Base-by-base conservation (phyloP, 139 green algal genomes). In the Edaphochlamys debaryana region DNA sequence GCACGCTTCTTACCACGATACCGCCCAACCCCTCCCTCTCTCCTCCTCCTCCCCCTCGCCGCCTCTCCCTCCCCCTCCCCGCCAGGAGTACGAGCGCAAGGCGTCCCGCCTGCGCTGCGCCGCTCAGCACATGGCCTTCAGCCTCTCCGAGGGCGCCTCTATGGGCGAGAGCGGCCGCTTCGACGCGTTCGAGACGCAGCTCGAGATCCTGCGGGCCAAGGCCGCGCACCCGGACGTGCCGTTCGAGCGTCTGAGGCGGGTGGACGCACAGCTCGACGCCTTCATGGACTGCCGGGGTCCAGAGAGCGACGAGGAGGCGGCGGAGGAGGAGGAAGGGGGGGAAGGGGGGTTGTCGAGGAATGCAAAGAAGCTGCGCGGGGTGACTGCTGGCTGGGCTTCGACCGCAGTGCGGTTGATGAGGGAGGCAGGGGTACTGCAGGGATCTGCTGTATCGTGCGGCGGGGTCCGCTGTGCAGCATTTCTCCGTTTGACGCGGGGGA, bases 101-200 rank as follows among this genome's bases (percentile, higher is more conserved):
- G 58, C 71, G 38, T 15, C n/a, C 11, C 40, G 41, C 20, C 73
- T 88, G n/a, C 45, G 42, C 6, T 88, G 84, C 71, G 76, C 84
- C 19, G 84, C 84, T 0, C 84, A 88, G 84, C 84, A 88, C 66
- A 69, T 88, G 45, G 76, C 74, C 17, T 88, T 71, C 54, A 70
- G 40, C 68, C 64, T 37, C 45, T 67, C 77, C 76, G 85, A 76
- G 17, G 84, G 84, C 4, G 84, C 54, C 29, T 81, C 54, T 69
- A 69, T 81, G 75, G 84, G 84, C 11, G 84, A 88, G 48, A 54
- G 36, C 8, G 84, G 85, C 0, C 63, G 54, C 13, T 89, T 71
- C 40, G 85, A 89, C 80, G 85, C 85, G 0, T 89, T 81, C 67
- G 85, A 89, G 64, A 89, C 79, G 4, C 67, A 42, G n/a, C 52